Percentiles rank a stretch among this genome's conserved stretches.
Evolutionary conservation across 345 rosid species (phyloP).

Genomic region (Pistacia atlantica): DNA sequence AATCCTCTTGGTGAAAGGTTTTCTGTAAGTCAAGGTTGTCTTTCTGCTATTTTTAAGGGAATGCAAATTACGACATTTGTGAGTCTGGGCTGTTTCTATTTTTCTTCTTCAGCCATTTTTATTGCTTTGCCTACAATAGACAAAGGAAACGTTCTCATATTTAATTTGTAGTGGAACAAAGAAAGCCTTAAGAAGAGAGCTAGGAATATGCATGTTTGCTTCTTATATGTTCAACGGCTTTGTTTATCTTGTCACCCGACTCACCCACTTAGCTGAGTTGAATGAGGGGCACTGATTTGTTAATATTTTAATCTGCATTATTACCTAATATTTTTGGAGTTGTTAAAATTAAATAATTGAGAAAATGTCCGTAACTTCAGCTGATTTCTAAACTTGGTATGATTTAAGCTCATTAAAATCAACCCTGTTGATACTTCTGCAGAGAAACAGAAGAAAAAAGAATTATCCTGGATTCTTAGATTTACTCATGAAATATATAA

Average conservation of each 20-base stretch:
- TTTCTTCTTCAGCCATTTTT: not conserved
- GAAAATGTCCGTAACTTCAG: not conserved
- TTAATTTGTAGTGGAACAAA: not conserved
- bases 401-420: not conserved
- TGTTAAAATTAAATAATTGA: too few species aligned
- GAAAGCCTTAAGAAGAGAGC: too few species aligned
- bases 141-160: not conserved
- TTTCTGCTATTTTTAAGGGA: not conserved
- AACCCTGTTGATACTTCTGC: not conserved
- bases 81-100: not conserved
- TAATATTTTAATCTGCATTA: too few species aligned
- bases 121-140: not conserved
- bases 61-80: not conserved
- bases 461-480: not conserved
- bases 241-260: too few species aligned
- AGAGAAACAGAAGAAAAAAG: not conserved
- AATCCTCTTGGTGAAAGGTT: too few species aligned
- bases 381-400: not conserved
- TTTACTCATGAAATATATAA: not conserved
- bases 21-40: too few species aligned
- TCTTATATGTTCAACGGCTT: too few species aligned
- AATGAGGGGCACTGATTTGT: not conserved
- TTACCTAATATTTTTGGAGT: not conserved
- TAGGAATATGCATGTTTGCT: too few species aligned
- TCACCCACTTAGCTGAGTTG: not conserved